These are phyloP conservation scores for Glebionis coronaria DNA, from an alignment of 129 eudicot species.

Conservation along the genomic window DNA sequence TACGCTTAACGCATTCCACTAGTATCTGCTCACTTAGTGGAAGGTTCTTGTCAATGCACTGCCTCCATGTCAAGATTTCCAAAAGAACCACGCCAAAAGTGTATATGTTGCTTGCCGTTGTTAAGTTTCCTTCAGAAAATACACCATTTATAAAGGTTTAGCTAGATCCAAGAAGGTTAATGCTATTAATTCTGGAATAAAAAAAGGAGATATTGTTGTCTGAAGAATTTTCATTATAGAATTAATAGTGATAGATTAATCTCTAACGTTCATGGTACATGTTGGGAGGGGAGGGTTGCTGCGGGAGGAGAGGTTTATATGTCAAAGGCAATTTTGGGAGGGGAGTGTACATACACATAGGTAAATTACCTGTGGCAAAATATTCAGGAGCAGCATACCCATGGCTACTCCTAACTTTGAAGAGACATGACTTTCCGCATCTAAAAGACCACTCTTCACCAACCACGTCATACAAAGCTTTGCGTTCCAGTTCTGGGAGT, in stretches of 20 bases:
- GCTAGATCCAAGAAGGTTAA: background rate
- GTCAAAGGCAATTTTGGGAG: too few species aligned
- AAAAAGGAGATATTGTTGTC: background rate
- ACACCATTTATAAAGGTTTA: background rate
- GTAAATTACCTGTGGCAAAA: slow-evolving; percentile 13
- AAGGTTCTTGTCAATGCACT: slow-evolving; percentile 35
- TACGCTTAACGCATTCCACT: slow-evolving; percentile 1
- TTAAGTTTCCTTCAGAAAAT: slow-evolving; percentile 11
- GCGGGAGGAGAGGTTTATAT: background rate
- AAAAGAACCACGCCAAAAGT: slow-evolving; percentile 49
- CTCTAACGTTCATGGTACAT: too few species aligned
- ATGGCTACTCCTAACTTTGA: slow-evolving; percentile 15
- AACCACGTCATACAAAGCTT: slow-evolving; percentile 49
- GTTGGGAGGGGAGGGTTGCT: too few species aligned
- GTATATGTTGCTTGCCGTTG: slow-evolving; percentile 20
- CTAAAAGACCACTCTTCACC: slow-evolving; percentile 16
- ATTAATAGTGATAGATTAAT: background rate
- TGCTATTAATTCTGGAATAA: background rate
- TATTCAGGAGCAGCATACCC: slow-evolving; percentile 22
- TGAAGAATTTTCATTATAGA: too few species aligned
- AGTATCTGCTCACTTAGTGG: too few species aligned
- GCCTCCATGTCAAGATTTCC: slow-evolving; percentile 63
- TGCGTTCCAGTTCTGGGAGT: slow-evolving; percentile 29
- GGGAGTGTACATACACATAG: background rate
- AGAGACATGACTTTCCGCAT: slow-evolving; percentile 16